Base-by-base conservation (phyloP, 2,329 filamentous ascomycete genomes). In the Cladorrhinum sp. region DNA sequence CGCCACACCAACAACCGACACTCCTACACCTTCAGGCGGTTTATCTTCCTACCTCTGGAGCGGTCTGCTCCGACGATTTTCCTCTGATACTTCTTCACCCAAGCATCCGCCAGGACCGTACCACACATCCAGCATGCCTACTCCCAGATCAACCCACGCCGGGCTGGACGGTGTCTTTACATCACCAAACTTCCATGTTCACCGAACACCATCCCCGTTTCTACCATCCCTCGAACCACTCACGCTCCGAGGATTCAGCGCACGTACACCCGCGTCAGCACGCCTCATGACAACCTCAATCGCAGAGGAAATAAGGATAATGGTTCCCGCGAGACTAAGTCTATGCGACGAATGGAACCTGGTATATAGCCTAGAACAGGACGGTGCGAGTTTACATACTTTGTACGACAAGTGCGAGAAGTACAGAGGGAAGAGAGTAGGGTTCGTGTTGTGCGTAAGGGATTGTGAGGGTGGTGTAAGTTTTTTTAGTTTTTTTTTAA, bases 261-360 rank as follows among this genome's bases (percentile, higher is more conserved):
- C 79, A 1, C 81, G 80, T 68, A 92, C 88, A 2, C 77, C 80
- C 18, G 68, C 76, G 18, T 81, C 80, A 36, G 86, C 85, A 51
- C 83, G 85, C 66, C 79, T 98, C 57, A 80, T 99, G 59, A 88
- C 83, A 18, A 78, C 80, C 54, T 83, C 86, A 10, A 79, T 98
- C 27, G 95, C 93, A 2, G 95, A 98, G 76, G 95, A 98, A 78
- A 96, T 98, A 60, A 84, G 95, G 52, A 84, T 96, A 41, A 87
- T 98, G 69, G 79, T 98, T 22, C 95, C 95, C 0, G 87, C 96
- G 66, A 83, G 95, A 53, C 77, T 98, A 62, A 91, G 96, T 74
- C 86, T 99, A 50, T 85, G 89, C 62, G 93, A 97, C 67, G 85
- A 89, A 63, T 99, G 95, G 95, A 83, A 82, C 57, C 78, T 98